phyloP scores from a whole-genome alignment of 257 asterid genomes.

The Sherardia arvensis region DNA sequence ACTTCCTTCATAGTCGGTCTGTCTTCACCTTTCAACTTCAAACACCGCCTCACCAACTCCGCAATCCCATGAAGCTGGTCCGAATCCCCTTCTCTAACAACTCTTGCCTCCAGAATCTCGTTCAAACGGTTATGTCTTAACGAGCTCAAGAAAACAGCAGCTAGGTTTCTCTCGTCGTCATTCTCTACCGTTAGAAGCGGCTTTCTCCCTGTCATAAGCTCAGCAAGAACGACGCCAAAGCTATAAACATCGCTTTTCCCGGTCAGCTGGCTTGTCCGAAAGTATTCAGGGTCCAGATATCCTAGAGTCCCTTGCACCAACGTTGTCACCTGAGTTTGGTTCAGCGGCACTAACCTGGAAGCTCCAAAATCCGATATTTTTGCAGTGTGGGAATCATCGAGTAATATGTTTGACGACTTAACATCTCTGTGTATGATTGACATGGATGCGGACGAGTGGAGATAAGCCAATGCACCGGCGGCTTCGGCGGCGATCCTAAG shows the following conservation, averaged over 20 bases:
- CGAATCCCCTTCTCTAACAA: constrained; percentile 32
- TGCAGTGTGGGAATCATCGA: constrained; percentile 30
- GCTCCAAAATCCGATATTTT: constrained; percentile 60
- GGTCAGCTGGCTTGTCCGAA: constrained; percentile 35
- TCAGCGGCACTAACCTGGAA: constrained; percentile 39
- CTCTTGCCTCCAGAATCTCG: constrained; percentile 26
- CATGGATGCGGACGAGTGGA: constrained; percentile 46
- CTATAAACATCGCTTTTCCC: constrained; percentile 59
- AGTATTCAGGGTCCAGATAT: constrained; percentile 54
- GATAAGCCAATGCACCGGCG: constrained; percentile 47
- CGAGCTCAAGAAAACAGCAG: constrained; percentile 24
- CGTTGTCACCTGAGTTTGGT: constrained; percentile 44
- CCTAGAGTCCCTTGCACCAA: constrained; percentile 55
- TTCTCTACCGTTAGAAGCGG: constrained; percentile 16
- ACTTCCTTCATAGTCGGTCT: constrained; percentile 54
- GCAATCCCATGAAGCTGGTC: constrained; percentile 25
- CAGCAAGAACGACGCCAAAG: constrained; percentile 52
- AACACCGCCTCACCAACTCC: constrained; percentile 37
- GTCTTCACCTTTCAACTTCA: constrained; percentile 25
- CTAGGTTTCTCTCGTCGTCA: constrained; percentile 24
- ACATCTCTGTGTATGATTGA: constrained; percentile 54
- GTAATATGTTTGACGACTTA: constrained; percentile 42
- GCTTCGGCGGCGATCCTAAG: constrained; percentile 38
- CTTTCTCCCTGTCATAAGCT: constrained; percentile 43
- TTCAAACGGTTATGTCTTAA: constrained; percentile 21